Percentiles rank a stretch among this genome's conserved stretches.
phyloP scores from a whole-genome alignment of 352 stramenopile species.

The Elongisporangium anandrum region DNA sequence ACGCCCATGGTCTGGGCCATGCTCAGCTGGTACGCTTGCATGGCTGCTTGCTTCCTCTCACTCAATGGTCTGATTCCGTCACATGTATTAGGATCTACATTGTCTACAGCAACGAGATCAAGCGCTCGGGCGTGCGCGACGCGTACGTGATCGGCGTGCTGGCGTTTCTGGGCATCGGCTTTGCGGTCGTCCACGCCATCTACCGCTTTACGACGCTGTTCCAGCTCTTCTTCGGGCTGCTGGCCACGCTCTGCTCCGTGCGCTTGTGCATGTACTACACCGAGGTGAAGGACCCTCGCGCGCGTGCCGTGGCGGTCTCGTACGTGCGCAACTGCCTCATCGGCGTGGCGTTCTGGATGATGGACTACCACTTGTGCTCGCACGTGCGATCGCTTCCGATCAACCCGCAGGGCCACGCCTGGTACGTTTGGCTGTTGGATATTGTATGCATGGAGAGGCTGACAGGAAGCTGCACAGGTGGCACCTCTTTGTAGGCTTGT shows the following conservation, averaged over 20 bases:
- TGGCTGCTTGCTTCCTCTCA: neutral
- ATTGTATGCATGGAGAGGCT: neutral
- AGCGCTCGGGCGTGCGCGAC: slow-evolving; percentile 36
- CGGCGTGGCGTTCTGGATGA: slow-evolving; percentile 67
- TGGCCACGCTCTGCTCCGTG: slow-evolving; percentile 44
- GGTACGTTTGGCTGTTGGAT: slow-evolving; percentile 17
- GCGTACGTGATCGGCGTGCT: slow-evolving; percentile 42
- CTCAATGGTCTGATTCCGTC: neutral
- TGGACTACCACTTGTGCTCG: slow-evolving; percentile 82
- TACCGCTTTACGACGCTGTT: slow-evolving; percentile 79
- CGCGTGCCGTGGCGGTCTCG: slow-evolving; percentile 49
- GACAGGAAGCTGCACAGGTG: slow-evolving; percentile 26
- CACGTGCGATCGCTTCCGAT: slow-evolving; percentile 45
- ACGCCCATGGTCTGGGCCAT: slow-evolving; percentile 87
- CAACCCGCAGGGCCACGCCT: slow-evolving; percentile 79
- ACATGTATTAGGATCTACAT: slow-evolving; percentile 61
- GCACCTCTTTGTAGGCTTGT: slow-evolving; percentile 81
- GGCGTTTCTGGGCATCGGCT: slow-evolving; percentile 46
- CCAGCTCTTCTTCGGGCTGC: slow-evolving; percentile 69
- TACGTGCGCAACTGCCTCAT: slow-evolving; percentile 59
- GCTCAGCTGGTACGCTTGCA: slow-evolving; percentile 44
- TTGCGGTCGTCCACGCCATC: slow-evolving; percentile 67
- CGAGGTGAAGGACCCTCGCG: slow-evolving; percentile 44
- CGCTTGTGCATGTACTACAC: slow-evolving; percentile 61
- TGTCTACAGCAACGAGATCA: slow-evolving; percentile 72